A percentile compares a stretch with the other conserved stretches of the same genome.
Conservation (phyloP, 768 basidiomycete species). For the Lactarius pseudohatsudake region DNA sequence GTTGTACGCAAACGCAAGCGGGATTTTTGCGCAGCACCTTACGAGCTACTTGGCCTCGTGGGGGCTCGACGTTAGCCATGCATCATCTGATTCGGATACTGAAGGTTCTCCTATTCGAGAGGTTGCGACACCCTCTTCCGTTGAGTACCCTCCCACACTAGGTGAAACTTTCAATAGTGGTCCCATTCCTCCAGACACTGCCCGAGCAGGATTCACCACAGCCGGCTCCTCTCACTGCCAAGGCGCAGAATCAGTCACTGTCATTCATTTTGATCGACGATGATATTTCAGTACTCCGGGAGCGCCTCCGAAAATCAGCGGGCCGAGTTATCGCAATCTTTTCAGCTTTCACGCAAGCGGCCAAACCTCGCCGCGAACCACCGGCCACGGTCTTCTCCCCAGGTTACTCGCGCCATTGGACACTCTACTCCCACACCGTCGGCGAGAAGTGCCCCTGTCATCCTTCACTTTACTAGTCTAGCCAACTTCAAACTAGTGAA, state of each 20-base stretch:
- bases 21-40: slow-evolving; percentile 88
- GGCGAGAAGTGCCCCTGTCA: slow-evolving; percentile 47
- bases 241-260: slow-evolving; percentile 33
- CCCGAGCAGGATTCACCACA: slow-evolving; percentile 24
- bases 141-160: slow-evolving; percentile 1
- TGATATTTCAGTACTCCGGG: slow-evolving; percentile 76
- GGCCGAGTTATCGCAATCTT: slow-evolving; percentile 49
- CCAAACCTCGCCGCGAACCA: slow-evolving; percentile 68
- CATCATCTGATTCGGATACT: slow-evolving; percentile 56
- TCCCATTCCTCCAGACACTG: slow-evolving; percentile 26
- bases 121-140: slow-evolving; percentile 15
- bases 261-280: slow-evolving; percentile 92
- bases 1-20: slow-evolving; percentile 82
- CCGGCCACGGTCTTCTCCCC: slow-evolving; percentile 78
- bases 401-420: slow-evolving; percentile 61
- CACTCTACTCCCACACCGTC: slow-evolving; percentile 35
- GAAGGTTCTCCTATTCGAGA: slow-evolving; percentile 40
- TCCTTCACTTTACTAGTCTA: slow-evolving; percentile 91
- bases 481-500: slow-evolving; percentile 86
- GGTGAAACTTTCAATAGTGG: slow-evolving; percentile 21
- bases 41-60: slow-evolving; percentile 92
- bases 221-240: slow-evolving; percentile 25
- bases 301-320: slow-evolving; percentile 69
- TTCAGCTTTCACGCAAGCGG: slow-evolving; percentile 53
- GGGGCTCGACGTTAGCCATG: slow-evolving; percentile 92